Percentiles rank a stretch among this genome's conserved stretches.
phyloP scores from a whole-genome alignment of 139 green algal genomes.

The Nannochloris sp. region DNA sequence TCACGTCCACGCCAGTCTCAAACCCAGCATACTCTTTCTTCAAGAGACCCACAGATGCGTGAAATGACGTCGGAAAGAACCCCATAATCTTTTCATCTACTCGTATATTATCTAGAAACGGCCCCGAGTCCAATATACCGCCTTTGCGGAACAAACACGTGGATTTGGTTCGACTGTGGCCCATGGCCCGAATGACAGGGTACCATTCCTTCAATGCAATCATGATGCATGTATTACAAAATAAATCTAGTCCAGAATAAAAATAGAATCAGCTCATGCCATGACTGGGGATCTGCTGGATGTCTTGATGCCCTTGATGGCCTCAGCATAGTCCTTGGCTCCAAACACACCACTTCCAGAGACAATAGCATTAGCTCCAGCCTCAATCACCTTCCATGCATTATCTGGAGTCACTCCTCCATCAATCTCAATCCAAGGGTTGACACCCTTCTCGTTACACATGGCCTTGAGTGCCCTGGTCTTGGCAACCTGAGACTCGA shows the following conservation, averaged over 20 bases:
- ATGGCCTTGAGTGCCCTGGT: conserved; percentile 78
- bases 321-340: conserved; percentile 54
- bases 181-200: conserved; percentile 11
- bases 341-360: conserved; percentile 91
- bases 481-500: conserved; percentile 90
- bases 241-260: not conserved
- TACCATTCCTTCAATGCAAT: conserved; percentile 45
- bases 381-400: conserved; percentile 88
- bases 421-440: conserved; percentile 99
- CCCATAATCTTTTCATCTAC: conserved; percentile 23
- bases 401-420: conserved; percentile 91
- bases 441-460: conserved; percentile 82
- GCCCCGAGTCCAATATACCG: conserved; percentile 45
- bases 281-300: conserved; percentile 31
- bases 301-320: conserved; percentile 64
- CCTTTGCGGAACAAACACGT: conserved; percentile 59
- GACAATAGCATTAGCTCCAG: conserved; percentile 92
- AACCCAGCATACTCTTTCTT: conserved; percentile 35
- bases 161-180: conserved; percentile 9
- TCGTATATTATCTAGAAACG: conserved; percentile 29
- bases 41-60: conserved; percentile 39
- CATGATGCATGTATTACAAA: not conserved
- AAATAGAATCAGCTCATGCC: conserved; percentile 3
- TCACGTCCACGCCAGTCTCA: conserved; percentile 15
- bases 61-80: conserved; percentile 51